These are phyloP conservation scores for Calonectria fujianensis DNA, from an alignment of 2,329 filamentous ascomycete species.

Conservation along the genomic window DNA sequence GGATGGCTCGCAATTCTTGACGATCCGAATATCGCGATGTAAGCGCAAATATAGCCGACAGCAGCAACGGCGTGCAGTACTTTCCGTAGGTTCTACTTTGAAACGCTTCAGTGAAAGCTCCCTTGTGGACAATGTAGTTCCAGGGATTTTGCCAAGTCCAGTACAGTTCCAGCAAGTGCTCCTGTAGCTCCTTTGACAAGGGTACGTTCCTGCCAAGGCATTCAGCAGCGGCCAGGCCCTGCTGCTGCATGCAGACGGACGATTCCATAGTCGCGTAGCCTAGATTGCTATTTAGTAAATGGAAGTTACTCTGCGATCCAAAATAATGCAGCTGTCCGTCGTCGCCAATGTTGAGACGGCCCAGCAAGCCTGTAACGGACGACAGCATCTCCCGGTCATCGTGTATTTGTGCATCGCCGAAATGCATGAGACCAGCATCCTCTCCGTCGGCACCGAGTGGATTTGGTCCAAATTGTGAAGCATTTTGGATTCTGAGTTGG, in stretches of 20 bases:
- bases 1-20: conserved; percentile 44
- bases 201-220: conserved; percentile 37
- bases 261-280: conserved; percentile 2
- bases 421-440: background rate
- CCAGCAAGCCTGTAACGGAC: conserved; percentile 42
- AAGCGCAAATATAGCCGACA: conserved; percentile 50
- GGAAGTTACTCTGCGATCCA: conserved; percentile 51
- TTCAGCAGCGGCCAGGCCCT: conserved; percentile 22
- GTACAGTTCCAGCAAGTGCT: conserved; percentile 53
- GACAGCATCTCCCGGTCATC: conserved; percentile 1
- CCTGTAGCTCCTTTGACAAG: conserved; percentile 45
- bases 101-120: conserved; percentile 45
- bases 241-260: conserved; percentile 3
- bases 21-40: conserved; percentile 51
- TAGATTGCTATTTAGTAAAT: conserved; percentile 36
- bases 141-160: conserved; percentile 56
- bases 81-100: conserved; percentile 36
- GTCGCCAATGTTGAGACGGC: conserved; percentile 40
- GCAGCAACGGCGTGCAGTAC: conserved; percentile 49
- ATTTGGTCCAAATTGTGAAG: background rate
- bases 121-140: conserved; percentile 53
- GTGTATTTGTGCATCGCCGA: background rate
- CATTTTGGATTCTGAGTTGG: background rate
- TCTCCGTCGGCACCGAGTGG: background rate
- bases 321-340: conserved; percentile 54